Percentiles rank a stretch among this genome's conserved stretches.
Conservation (phyloP, 768 basidiomycete genomes). For the Tulasnella sp. region DNA sequence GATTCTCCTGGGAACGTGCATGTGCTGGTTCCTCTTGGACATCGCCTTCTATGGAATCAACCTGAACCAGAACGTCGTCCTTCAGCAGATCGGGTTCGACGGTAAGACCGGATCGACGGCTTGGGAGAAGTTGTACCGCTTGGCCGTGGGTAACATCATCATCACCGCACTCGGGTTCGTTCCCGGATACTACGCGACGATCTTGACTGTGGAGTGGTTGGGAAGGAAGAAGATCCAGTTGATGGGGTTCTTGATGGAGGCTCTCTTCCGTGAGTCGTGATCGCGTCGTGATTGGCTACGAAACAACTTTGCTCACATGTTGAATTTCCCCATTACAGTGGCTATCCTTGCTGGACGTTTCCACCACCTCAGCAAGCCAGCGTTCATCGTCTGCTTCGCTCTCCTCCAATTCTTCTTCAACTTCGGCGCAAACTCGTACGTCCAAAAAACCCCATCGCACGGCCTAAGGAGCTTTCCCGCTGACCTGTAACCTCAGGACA, state of each 20-base stretch:
- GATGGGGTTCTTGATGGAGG: slow-evolving; percentile 60
- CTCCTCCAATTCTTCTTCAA: slow-evolving; percentile 72
- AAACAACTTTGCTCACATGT: not conserved
- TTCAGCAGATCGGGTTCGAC: slow-evolving; percentile 58
- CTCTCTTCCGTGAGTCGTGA: slow-evolving; percentile 43
- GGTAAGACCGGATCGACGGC: slow-evolving; percentile 39
- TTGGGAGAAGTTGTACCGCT: slow-evolving; percentile 56
- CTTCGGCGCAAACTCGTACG: slow-evolving; percentile 62
- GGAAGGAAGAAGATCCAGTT: slow-evolving; percentile 69
- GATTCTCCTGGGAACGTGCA: slow-evolving; percentile 52
- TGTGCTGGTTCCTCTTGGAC: slow-evolving; percentile 68
- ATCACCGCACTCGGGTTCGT: slow-evolving; percentile 67
- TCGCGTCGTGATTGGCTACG: not conserved
- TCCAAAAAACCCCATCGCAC: not conserved
- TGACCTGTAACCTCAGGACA: not conserved
- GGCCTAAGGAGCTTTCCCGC: not conserved
- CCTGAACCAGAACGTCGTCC: slow-evolving; percentile 48
- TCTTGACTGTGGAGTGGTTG: slow-evolving; percentile 58
- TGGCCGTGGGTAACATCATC: slow-evolving; percentile 57
- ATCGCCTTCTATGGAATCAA: slow-evolving; percentile 43
- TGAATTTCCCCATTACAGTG: slow-evolving; percentile 29
- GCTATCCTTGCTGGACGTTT: slow-evolving; percentile 60
- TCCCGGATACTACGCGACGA: slow-evolving; percentile 62
- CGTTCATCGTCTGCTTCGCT: slow-evolving; percentile 63
- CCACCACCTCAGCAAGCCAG: slow-evolving; percentile 38